Evolutionary conservation across 2,329 filamentous ascomycete genomes (phyloP), one percentile per base, ranked within the genome.

Genomic region (Microascus cirrosus): DNA sequence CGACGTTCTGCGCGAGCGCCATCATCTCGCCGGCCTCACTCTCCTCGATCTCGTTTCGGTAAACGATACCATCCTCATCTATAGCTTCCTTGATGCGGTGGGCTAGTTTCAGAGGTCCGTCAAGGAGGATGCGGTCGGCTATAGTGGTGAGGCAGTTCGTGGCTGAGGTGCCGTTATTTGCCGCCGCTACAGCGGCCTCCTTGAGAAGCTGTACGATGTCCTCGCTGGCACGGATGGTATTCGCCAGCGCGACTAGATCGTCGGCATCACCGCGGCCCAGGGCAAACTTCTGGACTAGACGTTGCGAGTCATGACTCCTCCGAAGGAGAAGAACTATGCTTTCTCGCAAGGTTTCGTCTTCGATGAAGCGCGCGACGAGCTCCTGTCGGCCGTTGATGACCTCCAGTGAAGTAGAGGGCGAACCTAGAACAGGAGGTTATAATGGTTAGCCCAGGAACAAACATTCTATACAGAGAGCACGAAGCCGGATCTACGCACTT

Each of bases 211-310:
- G 65, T 1, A 81, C 75, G 52, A 95, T 84, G 20, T 85, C 80
- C 58, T 83, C 78, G 4, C 89, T 91, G 6, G 88, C 85, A 56
- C 81, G 72, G 60, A 97, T 89, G 0, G 94, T 96, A 63, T 82
- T 86, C 1, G 90, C 89, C 15, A 99, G 77, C 55, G 84, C 87
- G 51, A 97, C 76, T 42, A 99, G 79, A 69, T 97, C 94, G 67
- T 97, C 93, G 1, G 93, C 81, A 65, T 95, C 89, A n/a, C 93
- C 94, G 61, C 90, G 83, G 12, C 93, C 92, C 10, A 97, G 81
- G 0, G 93, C 89, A 69, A 99, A 97, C 68, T 94, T 96, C 66
- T 97, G 94, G 1, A 96, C 85, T 2, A 99, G 77, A 1, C 94
- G 87, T 66, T 95, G 87, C 2, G 90, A 90, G 71, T 99, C 94